Base-by-base conservation (phyloP, 805 yeast genomes). In the Monosporozyma aquatica region DNA sequence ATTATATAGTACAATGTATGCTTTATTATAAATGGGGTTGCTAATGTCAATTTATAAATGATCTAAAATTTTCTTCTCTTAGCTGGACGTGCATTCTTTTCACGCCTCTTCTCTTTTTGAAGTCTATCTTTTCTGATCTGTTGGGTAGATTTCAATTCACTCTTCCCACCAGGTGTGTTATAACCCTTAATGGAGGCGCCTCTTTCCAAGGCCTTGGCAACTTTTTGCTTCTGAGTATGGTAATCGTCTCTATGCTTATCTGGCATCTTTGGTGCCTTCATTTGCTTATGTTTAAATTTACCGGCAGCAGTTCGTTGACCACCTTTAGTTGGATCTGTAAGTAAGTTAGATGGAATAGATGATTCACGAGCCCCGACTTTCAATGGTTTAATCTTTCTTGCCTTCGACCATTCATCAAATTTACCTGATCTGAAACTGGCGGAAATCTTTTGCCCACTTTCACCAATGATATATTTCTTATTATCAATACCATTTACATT, bases 381-480 rank as follows among this genome's bases (percentile, higher is more conserved):
- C 42, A 68, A 51, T 37, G 77, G 70, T 42, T 71, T 70, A 36
- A 77, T 56, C 50, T 73, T 76, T 61, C 87, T 75, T 29, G 78
- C 76, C 49, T 78, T 72, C 59, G 83, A 83, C 99, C 99, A 92
- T 34, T 80, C 82, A 43, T 89, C 97, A 56, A 78, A 92, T 50
- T 86, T 78, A 37, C 99, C 99, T 2, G 95, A 80, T 57, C 85
- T 74, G 66, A 80, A 87, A 11, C 92, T 74, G 1, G 98, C 97
- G 6, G 97, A 96, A 38, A 92, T 77, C 59, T 76, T 77, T 54
- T 82, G 87, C 6, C 99, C 99, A 62, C 86, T 81, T 62, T 92
- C 99, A 47, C 97, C 95, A 49, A 87, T 81, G 55, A 92, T 92
- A 64, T 72, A 90, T 66, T 86, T 89, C 65, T 81, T 76, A 38